Evolutionary conservation across 768 basidiomycete genomes (phyloP), one percentile per base, ranked within the genome.

Genomic region (Boletus insuetus): DNA sequence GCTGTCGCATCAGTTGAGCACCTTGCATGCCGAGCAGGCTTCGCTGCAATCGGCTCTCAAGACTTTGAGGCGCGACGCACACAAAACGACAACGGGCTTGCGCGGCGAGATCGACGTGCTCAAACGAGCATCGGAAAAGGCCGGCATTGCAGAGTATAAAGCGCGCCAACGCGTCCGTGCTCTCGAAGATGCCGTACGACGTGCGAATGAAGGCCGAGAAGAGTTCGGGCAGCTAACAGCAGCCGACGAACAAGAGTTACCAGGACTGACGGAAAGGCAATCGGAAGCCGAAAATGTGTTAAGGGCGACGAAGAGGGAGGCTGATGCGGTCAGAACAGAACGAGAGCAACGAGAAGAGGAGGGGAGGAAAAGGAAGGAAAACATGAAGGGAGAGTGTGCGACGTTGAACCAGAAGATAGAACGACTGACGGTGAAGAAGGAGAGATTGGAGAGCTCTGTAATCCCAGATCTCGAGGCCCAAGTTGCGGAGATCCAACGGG

Each of bases 131-230:
- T 86, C 87, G 4, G 94, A 96, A 62, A 93, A 92, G 62, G 82
- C 88, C 52, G 74, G 81, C 0, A 78, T 83, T 1, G 79, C 82
- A 3, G 95, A 98, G 67, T 77, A 83, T 22, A 82, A 93, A n/a
- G 84, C 87, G 11, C 84, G 85, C 42, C 94, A 96, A 68, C 95
- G 93, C 62, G 83, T 88, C 11, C 79, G 94, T 12, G 91, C 94
- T 1, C 74, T 96, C 38, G 93, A 95, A 67, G 93, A 96, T 65
- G 89, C 92, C 3, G 85, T 88, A 13, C 93, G 90, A 64, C 85
- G 91, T 51, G 85, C 89, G 11, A 83, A 82, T 58, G 79, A 82
- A 7, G 78, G 75, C 0, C 77, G 82, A 10, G 75, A 72, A 20
- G 74, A 79, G 14, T 61, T 82, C 51, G 69, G 85, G 68, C 61